Evolutionary conservation across 2,329 filamentous ascomycete genomes (phyloP), one percentile per base, ranked within the genome.

Genomic region (Cladosporium oxysporum): DNA sequence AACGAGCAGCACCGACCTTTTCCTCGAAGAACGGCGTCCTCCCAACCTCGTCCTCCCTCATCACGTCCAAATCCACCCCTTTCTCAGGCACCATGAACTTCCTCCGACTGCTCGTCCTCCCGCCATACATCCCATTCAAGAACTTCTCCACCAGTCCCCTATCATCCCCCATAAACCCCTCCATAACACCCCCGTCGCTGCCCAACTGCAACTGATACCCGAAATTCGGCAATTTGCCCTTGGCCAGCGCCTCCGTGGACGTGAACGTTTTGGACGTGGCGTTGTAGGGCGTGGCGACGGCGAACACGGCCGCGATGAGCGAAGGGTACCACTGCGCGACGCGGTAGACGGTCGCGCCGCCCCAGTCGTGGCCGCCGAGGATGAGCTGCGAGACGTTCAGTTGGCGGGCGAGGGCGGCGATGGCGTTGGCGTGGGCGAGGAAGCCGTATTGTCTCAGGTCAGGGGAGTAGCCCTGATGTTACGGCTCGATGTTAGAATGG

Each of bases 281-380:
- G 12, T 18, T 29, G 76, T 89, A 96, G 0, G 93, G 91, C 31
- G 92, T 93, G 80, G 91, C 95, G 67, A 97, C 82, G 70, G 86
- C 87, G 81, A 97, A 94, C 67, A 97, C 82, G 72, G 88, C 89
- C 47, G 84, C 85, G 69, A 97, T 82, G 14, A 96, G 82, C 49
- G 88, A 80, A 0, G 91, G 92, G 73, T 93, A 83, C 84, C 88
- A 92, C 69, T 90, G 84, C 16, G 89, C 88, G 66, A 90, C 80
- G 64, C 92, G 87, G 83, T 91, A 96, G 63, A 90, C 89, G 31
- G 93, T 82, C 2, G 84, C 83, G 72, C 91, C 93, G 76, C 94
- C 94, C 87, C 94, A 97, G 79, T 98, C 94, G 80, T 97, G 94
- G 8, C 93, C 94, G 58, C 93, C 92, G 16, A 97, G 84, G 65